Conservation (phyloP, 2,329 filamentous ascomycete genomes). For the Fonsecaea multimorphosa region DNA sequence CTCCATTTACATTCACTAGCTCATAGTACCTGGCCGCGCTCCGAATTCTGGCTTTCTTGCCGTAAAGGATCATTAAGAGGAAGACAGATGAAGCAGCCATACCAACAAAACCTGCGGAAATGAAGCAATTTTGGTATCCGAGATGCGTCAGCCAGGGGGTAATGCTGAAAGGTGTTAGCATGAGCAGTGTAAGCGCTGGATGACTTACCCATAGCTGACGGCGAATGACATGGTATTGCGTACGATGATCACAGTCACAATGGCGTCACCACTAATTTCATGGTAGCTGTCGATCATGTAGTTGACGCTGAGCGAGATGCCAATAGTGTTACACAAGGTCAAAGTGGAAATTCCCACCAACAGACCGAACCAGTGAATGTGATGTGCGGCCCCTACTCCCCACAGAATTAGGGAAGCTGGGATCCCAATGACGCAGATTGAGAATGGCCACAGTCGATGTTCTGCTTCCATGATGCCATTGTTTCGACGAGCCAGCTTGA, state of each 20-base stretch:
- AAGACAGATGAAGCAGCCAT: no score
- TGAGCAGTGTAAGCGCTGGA: not conserved
- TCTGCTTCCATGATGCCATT: constrained; percentile 40
- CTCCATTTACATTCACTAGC: no score
- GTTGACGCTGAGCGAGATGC: constrained; percentile 51
- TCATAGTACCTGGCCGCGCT: no score
- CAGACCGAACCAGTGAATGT: constrained; percentile 57
- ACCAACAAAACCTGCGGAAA: constrained; percentile 48
- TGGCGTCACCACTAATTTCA: constrained; percentile 56
- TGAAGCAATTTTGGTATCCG: constrained; percentile 50
- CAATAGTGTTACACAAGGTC: constrained; percentile 48
- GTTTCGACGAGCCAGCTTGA: constrained; percentile 33
- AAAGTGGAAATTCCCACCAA: constrained; percentile 55
- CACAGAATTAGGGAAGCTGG: constrained; percentile 56
- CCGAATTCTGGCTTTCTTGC: no score
- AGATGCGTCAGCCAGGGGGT: constrained; percentile 52
- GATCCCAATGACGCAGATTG: constrained; percentile 46
- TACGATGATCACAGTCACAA: constrained; percentile 57
- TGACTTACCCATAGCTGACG: constrained; percentile 16
- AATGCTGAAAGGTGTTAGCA: constrained; percentile 43
- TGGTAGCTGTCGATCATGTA: constrained; percentile 59
- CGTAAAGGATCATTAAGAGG: no score
- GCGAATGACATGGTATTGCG: constrained; percentile 48
- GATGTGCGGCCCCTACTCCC: constrained; percentile 58
- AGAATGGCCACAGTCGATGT: constrained; percentile 37